Evolutionary conservation across 2,329 filamentous ascomycete genomes (phyloP), one percentile per base, ranked within the genome.

Genomic region (Paecilomyces niveus): DNA sequence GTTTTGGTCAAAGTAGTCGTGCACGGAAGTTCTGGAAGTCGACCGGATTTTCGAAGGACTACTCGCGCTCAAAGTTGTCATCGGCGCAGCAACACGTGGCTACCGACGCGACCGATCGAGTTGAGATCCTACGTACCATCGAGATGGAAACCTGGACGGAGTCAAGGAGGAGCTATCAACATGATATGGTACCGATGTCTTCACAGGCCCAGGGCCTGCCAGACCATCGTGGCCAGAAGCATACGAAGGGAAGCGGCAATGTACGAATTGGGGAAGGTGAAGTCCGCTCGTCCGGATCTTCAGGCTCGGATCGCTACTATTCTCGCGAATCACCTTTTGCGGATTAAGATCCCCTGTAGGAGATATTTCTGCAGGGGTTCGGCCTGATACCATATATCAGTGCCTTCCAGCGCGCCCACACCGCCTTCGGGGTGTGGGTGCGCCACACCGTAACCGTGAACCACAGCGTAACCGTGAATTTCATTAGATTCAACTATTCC

Each of bases 111-210:
- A 39, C 49, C 4, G 60, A 66, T 54, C 69, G 65, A 2, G 63
- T 72, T 29, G 68, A 68, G 54, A 68, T 73, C 15, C 59, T 73
- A 55, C 70, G 71, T 22, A 74, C 72, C 4, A 65, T 74, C 1
- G 72, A 74, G 57, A 68, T 74, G 66, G 66, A 73, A 32, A 71
- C 64, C 1, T 72, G 67, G 63, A 63, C 65, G 10, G 70, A 74
- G 53, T 61, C 64, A 26, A 26, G 24, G 3, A 60, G 66, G 31
- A 58, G 57, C 11, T 56, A 58, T 3, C 57, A 57, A 26, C 57
- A 65, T n/a, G 51, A 58, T 0, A 50, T 57, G 9, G 61, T 58
- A 7, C 64, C 62, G 24, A 52, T 68, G 18, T 59, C 62, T 7
- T 60, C 63, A 1, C 61, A 66, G 15, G 56, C 60, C 15, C 49